Evolutionary conservation across 2,329 filamentous ascomycete species (phyloP).

Genomic region (Nigrograna mackinnonii): DNA sequence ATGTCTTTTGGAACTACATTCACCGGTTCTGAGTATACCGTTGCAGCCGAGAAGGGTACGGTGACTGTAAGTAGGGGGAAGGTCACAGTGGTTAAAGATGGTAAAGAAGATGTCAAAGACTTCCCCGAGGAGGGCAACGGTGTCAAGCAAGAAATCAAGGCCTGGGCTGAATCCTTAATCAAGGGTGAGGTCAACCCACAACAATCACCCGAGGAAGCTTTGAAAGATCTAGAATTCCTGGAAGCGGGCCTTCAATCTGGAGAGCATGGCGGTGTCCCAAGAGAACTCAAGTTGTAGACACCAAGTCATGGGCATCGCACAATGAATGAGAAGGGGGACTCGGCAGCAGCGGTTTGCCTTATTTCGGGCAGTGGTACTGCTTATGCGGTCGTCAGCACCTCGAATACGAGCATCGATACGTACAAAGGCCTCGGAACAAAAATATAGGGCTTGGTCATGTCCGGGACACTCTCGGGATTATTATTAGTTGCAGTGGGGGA

Average conservation of each 20-base stretch:
- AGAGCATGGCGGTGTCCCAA: constrained; percentile 38
- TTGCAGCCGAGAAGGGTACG: constrained; percentile 62
- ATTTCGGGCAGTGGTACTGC: too few relatives aligned
- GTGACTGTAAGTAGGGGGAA: constrained; percentile 54
- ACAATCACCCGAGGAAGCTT: constrained; percentile 61
- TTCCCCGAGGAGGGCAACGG: constrained; percentile 56
- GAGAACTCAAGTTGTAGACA: constrained; percentile 17
- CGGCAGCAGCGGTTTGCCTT: too few relatives aligned
- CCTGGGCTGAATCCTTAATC: constrained; percentile 60
- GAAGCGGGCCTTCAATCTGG: constrained; percentile 47
- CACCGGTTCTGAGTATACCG: constrained; percentile 57
- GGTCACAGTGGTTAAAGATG: constrained; percentile 28
- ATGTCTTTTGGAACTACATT: constrained; percentile 63
- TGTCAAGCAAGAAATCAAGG: constrained; percentile 63
- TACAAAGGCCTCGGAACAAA: too few relatives aligned
- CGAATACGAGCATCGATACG: too few relatives aligned
- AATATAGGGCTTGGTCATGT: too few relatives aligned
- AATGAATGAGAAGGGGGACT: too few relatives aligned
- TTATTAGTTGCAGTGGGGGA: too few relatives aligned
- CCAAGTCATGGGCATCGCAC: too few relatives aligned
- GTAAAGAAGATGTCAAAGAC: constrained; percentile 43
- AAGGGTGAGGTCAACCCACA: constrained; percentile 53
- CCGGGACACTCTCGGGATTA: too few relatives aligned
- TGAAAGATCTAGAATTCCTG: constrained; percentile 63
- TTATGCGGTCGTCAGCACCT: too few relatives aligned